Percentiles rank a stretch among this genome's conserved stretches.
phyloP scores from a whole-genome alignment of 495 filamentous ascomycete genomes.

The Stereocaulon alpinum region DNA sequence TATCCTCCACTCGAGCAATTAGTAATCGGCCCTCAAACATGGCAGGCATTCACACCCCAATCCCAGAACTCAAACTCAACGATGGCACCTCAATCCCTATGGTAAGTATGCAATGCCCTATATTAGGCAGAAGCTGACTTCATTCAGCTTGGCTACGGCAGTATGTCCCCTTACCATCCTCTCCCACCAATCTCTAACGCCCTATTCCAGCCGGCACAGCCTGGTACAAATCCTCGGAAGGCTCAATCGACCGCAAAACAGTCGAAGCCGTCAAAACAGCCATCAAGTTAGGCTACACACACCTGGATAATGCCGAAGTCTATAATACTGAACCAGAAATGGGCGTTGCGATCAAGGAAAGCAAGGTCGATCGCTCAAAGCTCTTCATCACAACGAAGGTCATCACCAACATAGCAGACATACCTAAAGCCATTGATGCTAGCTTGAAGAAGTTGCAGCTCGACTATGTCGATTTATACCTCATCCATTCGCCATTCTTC shows the following conservation, averaged over 20 bases:
- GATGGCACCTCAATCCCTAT: constrained; percentile 67
- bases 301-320: constrained; percentile 76
- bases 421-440: constrained; percentile 51
- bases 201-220: constrained; percentile 37
- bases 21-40: constrained; percentile 1
- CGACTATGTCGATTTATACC: constrained; percentile 74
- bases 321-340: constrained; percentile 74
- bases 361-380: constrained; percentile 52
- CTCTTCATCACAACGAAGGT: constrained; percentile 74
- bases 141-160: constrained; percentile 61
- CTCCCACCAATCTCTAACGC: neutral
- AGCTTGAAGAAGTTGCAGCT: constrained; percentile 67
- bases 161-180: constrained; percentile 15
- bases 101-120: constrained; percentile 33
- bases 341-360: constrained; percentile 61
- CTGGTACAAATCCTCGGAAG: constrained; percentile 42
- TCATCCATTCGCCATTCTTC: constrained; percentile 71
- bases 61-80: constrained; percentile 50
- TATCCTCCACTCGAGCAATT: neutral
- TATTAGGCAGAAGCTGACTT: constrained; percentile 4
- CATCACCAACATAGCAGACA: constrained; percentile 47
- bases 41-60: constrained; percentile 25
- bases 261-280: constrained; percentile 56
- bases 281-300: constrained; percentile 58
- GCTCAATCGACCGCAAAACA: constrained; percentile 38